Evolutionary conservation across 1,284 basidiomycete genomes (phyloP).

Genomic region (Earliella scabrosa): DNA sequence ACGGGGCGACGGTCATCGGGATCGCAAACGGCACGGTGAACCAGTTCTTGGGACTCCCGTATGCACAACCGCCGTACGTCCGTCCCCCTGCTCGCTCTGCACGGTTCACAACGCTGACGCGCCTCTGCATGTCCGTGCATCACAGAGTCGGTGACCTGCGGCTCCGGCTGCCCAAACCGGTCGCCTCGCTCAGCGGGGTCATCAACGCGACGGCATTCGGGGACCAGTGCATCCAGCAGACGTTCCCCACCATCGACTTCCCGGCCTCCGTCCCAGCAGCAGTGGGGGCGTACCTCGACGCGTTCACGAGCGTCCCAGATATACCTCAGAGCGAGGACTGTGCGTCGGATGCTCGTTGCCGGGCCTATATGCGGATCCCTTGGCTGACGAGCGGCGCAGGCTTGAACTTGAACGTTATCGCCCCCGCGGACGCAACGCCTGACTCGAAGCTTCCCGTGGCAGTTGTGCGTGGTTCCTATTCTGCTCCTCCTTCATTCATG

Average conservation of each 20-base stretch:
- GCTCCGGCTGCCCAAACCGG: conserved; percentile 3
- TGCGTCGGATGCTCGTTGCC: conserved; percentile 1
- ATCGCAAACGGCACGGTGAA: conserved; percentile 25
- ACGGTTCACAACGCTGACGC: too few relatives aligned
- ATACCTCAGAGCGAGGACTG: conserved; percentile 24
- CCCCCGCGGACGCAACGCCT: conserved; percentile 28
- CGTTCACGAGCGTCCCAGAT: neutral
- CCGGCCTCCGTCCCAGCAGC: conserved; percentile 1
- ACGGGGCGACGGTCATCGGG: conserved; percentile 24
- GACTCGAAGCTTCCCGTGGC: conserved; percentile 44
- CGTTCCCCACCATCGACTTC: neutral
- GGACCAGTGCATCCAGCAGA: conserved; percentile 10
- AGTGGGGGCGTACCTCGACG: neutral
- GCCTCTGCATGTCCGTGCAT: too few relatives aligned
- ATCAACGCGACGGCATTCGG: conserved; percentile 10
- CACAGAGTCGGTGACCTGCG: conserved; percentile 44
- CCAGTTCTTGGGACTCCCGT: conserved; percentile 58
- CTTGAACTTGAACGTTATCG: conserved; percentile 48
- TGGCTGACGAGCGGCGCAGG: too few relatives aligned
- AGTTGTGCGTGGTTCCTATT: conserved; percentile 33
- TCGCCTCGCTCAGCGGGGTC: neutral
- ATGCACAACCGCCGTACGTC: conserved; percentile 47
- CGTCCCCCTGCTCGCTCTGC: conserved; percentile 20
- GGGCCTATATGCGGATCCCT: neutral
- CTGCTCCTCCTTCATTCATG: too few relatives aligned